Evolutionary conservation across 257 asterid genomes (phyloP).

Genomic region (Ballota nigra): DNA sequence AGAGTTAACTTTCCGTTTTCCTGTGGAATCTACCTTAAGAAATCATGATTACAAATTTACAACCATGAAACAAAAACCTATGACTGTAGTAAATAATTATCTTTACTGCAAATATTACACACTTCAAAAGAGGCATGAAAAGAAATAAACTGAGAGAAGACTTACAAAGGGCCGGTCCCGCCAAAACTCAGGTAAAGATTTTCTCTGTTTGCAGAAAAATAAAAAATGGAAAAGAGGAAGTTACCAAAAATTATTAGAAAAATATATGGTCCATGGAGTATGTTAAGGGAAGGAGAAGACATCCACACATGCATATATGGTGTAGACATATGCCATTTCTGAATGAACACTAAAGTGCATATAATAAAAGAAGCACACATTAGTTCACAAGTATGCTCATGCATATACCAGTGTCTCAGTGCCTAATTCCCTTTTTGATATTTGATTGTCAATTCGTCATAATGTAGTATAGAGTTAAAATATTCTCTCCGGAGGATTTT

Average conservation of each 20-base stretch:
- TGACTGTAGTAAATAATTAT: neutral
- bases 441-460: neutral
- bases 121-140: slow-evolving; percentile 8
- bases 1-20: neutral
- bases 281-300: slow-evolving; percentile 12
- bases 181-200: slow-evolving; percentile 96
- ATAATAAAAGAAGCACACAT: neutral
- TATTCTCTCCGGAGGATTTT: neutral
- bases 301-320: neutral
- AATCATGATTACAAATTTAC: neutral
- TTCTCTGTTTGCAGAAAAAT: slow-evolving; percentile 69
- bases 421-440: neutral
- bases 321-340: neutral
- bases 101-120: neutral
- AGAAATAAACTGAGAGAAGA: slow-evolving; percentile 21
- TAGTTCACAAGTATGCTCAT: slow-evolving; percentile 3
- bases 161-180: slow-evolving; percentile 83
- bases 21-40: neutral
- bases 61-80: neutral
- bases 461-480: neutral
- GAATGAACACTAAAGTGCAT: slow-evolving; percentile 10
- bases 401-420: neutral
- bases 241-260: neutral
- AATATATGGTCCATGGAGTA: neutral
- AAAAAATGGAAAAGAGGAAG: slow-evolving; percentile 18